Evolutionary conservation across 2,329 filamentous ascomycete genomes (phyloP).

Genomic region (Zymoseptoria passerinii): DNA sequence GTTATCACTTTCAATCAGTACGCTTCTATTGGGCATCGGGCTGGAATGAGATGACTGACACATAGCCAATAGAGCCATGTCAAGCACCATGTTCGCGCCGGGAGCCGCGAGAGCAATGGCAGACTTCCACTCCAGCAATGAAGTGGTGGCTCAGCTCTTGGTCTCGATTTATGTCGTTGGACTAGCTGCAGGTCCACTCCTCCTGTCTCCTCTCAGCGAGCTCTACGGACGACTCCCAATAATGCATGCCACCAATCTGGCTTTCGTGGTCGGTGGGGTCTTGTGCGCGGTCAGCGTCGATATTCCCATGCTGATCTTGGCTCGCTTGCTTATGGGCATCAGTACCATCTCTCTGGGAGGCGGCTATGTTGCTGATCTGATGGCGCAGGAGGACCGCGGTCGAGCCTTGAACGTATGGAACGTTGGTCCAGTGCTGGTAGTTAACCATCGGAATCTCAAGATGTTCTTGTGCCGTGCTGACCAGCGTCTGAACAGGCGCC

Average conservation of each 20-base stretch:
- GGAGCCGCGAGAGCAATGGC: background rate
- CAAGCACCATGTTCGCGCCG: slow-evolving; percentile 1
- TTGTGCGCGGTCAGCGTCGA: background rate
- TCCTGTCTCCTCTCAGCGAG: slow-evolving; percentile 35
- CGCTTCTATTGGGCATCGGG: background rate
- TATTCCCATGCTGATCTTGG: background rate
- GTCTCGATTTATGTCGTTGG: slow-evolving; percentile 57
- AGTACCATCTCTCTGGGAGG: slow-evolving; percentile 16
- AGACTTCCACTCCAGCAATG: background rate
- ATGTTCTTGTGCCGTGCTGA: slow-evolving; percentile 20
- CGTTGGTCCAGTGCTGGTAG: slow-evolving; percentile 6
- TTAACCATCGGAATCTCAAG: slow-evolving; percentile 20
- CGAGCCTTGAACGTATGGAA: slow-evolving; percentile 5
- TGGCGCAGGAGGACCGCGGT: slow-evolving; percentile 1
- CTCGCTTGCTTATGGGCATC: background rate
- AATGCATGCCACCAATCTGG: slow-evolving; percentile 5
- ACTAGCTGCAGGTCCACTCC: slow-evolving; percentile 38
- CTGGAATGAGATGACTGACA: background rate
- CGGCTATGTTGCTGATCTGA: slow-evolving; percentile 30
- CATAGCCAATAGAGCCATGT: background rate
- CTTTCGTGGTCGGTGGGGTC: background rate
- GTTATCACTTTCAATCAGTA: slow-evolving; percentile 1
- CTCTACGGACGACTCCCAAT: slow-evolving; percentile 27
- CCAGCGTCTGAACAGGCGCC: background rate
- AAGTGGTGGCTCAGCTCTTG: slow-evolving; percentile 5